phyloP scores from a whole-genome alignment of 306 rosid species.

The Prinsepia uniflora region DNA sequence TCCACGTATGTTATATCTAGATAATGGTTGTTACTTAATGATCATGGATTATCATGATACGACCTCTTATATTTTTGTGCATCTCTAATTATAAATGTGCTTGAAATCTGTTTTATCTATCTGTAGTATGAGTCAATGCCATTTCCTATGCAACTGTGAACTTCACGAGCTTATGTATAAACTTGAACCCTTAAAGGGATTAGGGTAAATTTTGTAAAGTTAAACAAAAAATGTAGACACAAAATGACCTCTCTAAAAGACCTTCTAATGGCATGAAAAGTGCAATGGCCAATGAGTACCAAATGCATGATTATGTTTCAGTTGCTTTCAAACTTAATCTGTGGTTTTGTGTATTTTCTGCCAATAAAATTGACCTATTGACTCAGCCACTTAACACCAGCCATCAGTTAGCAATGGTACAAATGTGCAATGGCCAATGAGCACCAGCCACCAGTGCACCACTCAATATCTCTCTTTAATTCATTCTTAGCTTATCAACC shows the following conservation, averaged over 20 bases:
- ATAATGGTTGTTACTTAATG: not conserved
- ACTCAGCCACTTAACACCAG: too few relatives aligned
- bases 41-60: not conserved
- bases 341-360: not conserved
- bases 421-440: too few relatives aligned
- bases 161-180: not conserved
- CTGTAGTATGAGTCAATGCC: not conserved
- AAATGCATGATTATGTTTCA: not conserved
- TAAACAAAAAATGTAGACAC: not conserved
- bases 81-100: not conserved
- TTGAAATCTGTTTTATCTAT: not conserved
- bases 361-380: not conserved
- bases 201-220: not conserved
- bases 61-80: conserved; percentile 2
- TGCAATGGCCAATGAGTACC: not conserved
- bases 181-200: not conserved
- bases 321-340: not conserved
- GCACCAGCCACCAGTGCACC: too few relatives aligned
- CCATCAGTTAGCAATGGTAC: too few relatives aligned
- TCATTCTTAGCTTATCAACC: too few relatives aligned
- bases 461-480: too few relatives aligned
- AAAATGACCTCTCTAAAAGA: not conserved
- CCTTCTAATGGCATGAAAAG: not conserved
- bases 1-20: not conserved
- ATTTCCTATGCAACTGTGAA: not conserved